A percentile compares a stretch with the other conserved stretches of the same genome.
phyloP scores from a whole-genome alignment of 179 eudicot species.

The Carnegiea gigantea region DNA sequence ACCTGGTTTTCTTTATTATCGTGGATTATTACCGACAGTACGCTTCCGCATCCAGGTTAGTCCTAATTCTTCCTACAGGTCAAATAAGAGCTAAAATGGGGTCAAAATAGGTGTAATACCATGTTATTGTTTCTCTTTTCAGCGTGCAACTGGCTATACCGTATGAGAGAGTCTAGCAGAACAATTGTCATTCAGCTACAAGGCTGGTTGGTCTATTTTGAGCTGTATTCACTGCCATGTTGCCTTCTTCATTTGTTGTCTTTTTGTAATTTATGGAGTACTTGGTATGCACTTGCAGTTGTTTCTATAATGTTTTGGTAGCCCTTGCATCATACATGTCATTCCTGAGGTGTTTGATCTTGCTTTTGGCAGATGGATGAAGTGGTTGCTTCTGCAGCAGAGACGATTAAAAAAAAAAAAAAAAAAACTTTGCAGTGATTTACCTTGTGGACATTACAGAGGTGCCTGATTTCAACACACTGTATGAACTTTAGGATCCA shows the following conservation, averaged over 20 bases:
- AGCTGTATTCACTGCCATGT: background rate
- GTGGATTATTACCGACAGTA: too few relatives aligned
- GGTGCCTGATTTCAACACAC: slow-evolving; percentile 70
- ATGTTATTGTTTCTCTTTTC: slow-evolving; percentile 10
- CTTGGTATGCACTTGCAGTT: too few relatives aligned
- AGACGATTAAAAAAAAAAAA: slow-evolving; percentile 30
- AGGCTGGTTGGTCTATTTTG: background rate
- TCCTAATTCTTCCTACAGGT: too few relatives aligned
- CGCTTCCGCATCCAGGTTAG: too few relatives aligned
- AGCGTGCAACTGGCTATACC: background rate
- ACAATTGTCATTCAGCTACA: slow-evolving; percentile 1
- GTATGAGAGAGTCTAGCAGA: slow-evolving; percentile 2
- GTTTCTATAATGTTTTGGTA: background rate
- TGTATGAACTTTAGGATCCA: slow-evolving; percentile 66
- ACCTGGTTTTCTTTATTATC: too few relatives aligned
- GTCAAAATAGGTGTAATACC: too few relatives aligned
- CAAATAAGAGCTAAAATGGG: too few relatives aligned
- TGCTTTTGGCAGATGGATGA: slow-evolving; percentile 53
- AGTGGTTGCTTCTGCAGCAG: slow-evolving; percentile 63
- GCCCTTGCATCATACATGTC: background rate
- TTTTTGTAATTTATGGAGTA: background rate
- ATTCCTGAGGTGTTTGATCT: background rate
- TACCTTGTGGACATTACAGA: slow-evolving; percentile 63
- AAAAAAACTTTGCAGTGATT: slow-evolving; percentile 59
- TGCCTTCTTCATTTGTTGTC: background rate